Base-by-base conservation (phyloP, 768 basidiomycete species). In the Kwoniella pini region DNA sequence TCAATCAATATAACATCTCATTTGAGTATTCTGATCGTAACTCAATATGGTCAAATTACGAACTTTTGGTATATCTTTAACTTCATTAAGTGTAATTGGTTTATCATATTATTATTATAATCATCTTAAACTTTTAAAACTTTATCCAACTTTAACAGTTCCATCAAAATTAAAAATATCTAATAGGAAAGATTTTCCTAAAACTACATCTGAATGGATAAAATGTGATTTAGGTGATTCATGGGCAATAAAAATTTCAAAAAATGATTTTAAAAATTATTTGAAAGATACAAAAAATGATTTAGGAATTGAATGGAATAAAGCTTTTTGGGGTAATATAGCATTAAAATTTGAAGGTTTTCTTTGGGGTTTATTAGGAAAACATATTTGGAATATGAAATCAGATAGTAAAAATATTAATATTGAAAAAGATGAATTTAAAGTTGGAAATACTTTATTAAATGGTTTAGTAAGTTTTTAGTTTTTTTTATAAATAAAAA, bases 401-500 rank as follows among this genome's bases (percentile, higher is more conserved):
- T n/a, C 36, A 11, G 31, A 28, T 21, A 30, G 55, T n/a, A 40
- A 57, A 22, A 33, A 36, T n/a, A 24, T 38, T 17, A n/a, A 24
- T 48, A 6, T 33, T 13, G 33, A 44, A 3, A 36, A 26, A 12
- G 55, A 26, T 9, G 43, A n/a, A 9, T 46, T 39, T 17, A 1
- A 48, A 24, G 17, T 24, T 9, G 55, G 55, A 4, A 28, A 57
- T 15, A 45, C 55, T 2, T 33, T 49, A 9, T 30, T 57, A 11
- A 57, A 49, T 39, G 55, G 55, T 46, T 44, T 48, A 17, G 55
- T 57, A 22, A 57, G 55, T 55, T 53, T 19, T n/a, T n/a, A n/a
- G n/a, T n/a, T n/a, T n/a, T n/a, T n/a, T n/a, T n/a, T n/a, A n/a
- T n/a, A n/a, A n/a, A n/a, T n/a, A n/a, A n/a, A n/a, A n/a, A n/a